Evolutionary conservation across 192 early-diverging fungal genomes (phyloP).

Genomic region (Backusella westeae): DNA sequence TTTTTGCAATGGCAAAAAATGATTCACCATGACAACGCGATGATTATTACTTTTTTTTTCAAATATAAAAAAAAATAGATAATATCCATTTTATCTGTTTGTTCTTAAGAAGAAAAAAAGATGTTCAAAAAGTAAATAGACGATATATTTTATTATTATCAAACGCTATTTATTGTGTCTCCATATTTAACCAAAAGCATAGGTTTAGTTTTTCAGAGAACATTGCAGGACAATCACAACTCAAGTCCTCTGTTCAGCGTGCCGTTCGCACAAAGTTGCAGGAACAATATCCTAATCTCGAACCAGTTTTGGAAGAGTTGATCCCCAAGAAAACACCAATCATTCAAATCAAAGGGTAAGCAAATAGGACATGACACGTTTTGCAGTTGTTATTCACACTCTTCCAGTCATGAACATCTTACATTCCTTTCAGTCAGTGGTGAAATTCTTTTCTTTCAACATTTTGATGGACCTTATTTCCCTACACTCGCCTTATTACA

Average conservation of each 20-base stretch:
- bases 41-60: background rate
- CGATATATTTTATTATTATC: background rate
- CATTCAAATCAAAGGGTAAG: constrained; percentile 83
- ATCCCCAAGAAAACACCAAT: constrained; percentile 95
- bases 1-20: background rate
- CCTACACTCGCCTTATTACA: constrained; percentile 89
- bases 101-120: background rate
- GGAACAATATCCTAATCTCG: constrained; percentile 87
- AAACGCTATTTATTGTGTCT: background rate
- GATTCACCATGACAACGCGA: background rate
- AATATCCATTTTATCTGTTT: background rate
- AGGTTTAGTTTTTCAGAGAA: constrained; percentile 79
- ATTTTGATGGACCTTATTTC: constrained; percentile 89
- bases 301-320: constrained; percentile 85
- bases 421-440: constrained; percentile 81
- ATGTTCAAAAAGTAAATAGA: constrained; percentile 31
- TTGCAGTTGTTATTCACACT: background rate
- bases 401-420: constrained; percentile 78
- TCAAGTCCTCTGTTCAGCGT: constrained; percentile 91
- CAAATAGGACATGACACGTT: background rate
- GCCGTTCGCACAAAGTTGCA: constrained; percentile 79
- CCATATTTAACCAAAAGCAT: background rate
- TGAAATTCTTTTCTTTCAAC: constrained; percentile 90
- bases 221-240: constrained; percentile 80
- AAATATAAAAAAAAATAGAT: background rate